phyloP scores from a whole-genome alignment of 2,329 filamentous ascomycete genomes.

The Colletotrichum musicola region DNA sequence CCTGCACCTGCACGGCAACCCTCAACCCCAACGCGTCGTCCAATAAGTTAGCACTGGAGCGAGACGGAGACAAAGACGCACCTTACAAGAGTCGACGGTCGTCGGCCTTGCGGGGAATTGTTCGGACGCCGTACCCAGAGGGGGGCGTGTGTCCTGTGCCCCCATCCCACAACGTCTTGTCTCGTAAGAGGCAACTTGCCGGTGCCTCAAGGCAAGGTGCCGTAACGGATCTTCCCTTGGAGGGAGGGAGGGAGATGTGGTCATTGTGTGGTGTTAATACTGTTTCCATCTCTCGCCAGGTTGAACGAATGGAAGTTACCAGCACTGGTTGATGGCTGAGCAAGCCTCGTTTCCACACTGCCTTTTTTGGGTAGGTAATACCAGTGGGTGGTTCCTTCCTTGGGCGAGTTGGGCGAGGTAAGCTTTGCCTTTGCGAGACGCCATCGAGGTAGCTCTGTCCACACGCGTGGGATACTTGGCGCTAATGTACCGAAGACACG shows the following conservation, averaged over 20 bases:
- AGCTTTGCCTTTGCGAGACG: conserved; percentile 33
- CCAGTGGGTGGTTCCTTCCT: neutral
- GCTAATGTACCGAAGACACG: conserved; percentile 28
- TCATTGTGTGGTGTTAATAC: too few relatives aligned
- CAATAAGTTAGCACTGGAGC: neutral
- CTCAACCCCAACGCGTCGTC: neutral
- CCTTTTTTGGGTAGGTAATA: neutral
- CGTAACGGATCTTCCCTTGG: too few relatives aligned
- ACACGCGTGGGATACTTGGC: conserved; percentile 35
- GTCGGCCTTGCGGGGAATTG: conserved; percentile 20
- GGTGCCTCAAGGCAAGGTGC: too few relatives aligned
- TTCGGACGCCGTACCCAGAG: neutral
- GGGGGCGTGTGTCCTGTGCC: neutral
- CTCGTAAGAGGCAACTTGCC: neutral
- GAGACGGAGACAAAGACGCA: neutral
- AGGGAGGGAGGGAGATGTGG: too few relatives aligned
- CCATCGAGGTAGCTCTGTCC: conserved; percentile 23
- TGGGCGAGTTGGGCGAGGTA: neutral
- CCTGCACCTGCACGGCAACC: neutral
- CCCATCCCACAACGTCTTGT: conserved; percentile 7
- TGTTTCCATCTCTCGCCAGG: too few relatives aligned
- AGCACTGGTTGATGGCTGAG: conserved; percentile 25
- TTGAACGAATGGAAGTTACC: conserved; percentile 7
- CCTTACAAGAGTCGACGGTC: neutral
- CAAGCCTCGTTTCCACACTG: conserved; percentile 25